Base-by-base conservation (phyloP, 352 stramenopile species). In the Phytophthora capsici region DNA sequence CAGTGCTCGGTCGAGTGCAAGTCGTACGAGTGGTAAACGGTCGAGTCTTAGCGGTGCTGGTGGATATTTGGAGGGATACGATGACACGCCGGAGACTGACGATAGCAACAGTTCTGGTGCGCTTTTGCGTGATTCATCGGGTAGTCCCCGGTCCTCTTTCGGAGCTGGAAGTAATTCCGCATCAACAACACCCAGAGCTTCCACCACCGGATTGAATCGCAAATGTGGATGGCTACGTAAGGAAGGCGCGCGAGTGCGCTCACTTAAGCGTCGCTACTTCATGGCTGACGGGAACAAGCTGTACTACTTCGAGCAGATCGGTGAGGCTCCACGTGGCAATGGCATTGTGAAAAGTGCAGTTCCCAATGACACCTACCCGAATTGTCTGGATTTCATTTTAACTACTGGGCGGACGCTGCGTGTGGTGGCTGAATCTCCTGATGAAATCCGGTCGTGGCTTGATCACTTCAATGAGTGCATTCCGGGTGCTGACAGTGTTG, bases 201-300 rank as follows among this genome's bases (percentile, higher is more conserved):
- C 62, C 14, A 47, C 36, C n/a, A 63, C 47, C 34, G 54, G 48
- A 8, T 40, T 56, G 6, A 51, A 68, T 10, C 71, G 70, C 23
- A 91, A 91, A 47, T 80, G 71, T n/a, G 87, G 87, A 16, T 93
- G 87, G 84, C 58, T 95, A 49, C 80, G 78, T 34, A 95, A 95
- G 63, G 83, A 95, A 78, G 87, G 87, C 32, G 73, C 85, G 8
- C 61, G 75, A 40, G 66, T 86, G 28, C 90, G 89, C 44, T 89
- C 74, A 30, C 89, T 89, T 55, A 93, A 93, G 54, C 82, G 85
- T 4, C 84, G 87, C 19, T 94, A 90, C 64, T 91, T 95, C 51
- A 76, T 92, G 44, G 75, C 80, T 2, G 74, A 89, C 30, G 78
- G 67, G n/a, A 73, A 71, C 19, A 66, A 75, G 32, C 51, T 91